Base-by-base conservation (phyloP, 108 stramenopile species). In the Seminavis robusta region DNA sequence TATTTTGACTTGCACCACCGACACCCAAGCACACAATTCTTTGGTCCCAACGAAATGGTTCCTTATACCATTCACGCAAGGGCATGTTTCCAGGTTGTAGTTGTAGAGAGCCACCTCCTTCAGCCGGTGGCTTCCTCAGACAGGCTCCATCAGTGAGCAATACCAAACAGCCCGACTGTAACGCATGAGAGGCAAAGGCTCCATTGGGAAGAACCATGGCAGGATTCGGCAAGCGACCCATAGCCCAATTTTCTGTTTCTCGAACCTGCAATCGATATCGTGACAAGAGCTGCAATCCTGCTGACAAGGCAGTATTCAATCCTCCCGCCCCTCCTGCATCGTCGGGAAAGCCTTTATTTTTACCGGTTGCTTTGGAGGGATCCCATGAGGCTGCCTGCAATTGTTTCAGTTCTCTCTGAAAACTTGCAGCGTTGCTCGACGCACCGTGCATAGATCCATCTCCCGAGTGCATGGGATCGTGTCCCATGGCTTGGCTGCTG, bases 41-140 rank as follows among this genome's bases (percentile, higher is more conserved):
- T 66, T 90, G 89, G 56, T 90, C 89, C 89, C 89, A 90, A 47
- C 89, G 69, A 66, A 90, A 90, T 1, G 89, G 89, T 45, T 86
- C 85, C 33, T 57, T 58, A 33, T 90, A 86, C 62, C 86, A 86
- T 40, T 86, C 84, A 46, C 83, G 77, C 4, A 86, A 46, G 4
- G 85, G 81, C 64, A 78, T 65, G 20, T 75, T 76, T 21, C 82
- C 84, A 48, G 75, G 78, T 46, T 81, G 79, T 9, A 90, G 57
- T 46, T 83, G 73, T n/a, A 86, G 60, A 9, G 68, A 41, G 17
- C 89, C 85, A 34, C 85, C 89, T 37, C 89, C 84, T 38, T 79
- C 65, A 19, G 56, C 58, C 16, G 83, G 73, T 23, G 78, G 66
- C 4, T 67, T 43, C 32, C 70, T 62, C 32, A 90, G 61, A 50